Percentiles rank a stretch among this genome's conserved stretches.
Conservation (phyloP, 768 basidiomycete species). For the Collybia mongolica region DNA sequence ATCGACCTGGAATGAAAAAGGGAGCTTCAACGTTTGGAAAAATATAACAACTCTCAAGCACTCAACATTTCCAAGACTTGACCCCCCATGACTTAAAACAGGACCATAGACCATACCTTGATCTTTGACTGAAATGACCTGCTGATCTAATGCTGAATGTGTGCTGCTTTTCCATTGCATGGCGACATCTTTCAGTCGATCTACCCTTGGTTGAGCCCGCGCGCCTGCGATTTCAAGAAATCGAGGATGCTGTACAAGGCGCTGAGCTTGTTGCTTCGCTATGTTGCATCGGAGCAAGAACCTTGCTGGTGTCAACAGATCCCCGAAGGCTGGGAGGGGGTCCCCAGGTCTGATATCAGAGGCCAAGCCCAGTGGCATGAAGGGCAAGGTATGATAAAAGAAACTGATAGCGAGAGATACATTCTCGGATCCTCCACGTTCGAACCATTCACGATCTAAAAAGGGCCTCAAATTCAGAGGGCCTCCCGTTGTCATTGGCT, state of each 20-base stretch:
- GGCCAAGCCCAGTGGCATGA: conserved; percentile 39
- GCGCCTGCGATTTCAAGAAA: conserved; percentile 39
- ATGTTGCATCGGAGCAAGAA: conserved; percentile 43
- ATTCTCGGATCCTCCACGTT: conserved; percentile 41
- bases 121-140: conserved; percentile 9
- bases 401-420: conserved; percentile 42
- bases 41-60: background rate
- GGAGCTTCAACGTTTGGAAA: background rate
- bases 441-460: conserved; percentile 46
- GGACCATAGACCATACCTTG: conserved; percentile 5
- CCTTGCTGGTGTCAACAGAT: conserved; percentile 43
- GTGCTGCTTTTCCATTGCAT: conserved; percentile 17
- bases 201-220: conserved; percentile 20
- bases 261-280: conserved; percentile 33
- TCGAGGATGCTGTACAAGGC: conserved; percentile 41
- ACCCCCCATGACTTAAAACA: conserved; percentile 14
- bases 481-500: conserved; percentile 48
- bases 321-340: conserved; percentile 35
- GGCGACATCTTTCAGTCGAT: conserved; percentile 20
- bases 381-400: conserved; percentile 41
- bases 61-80: conserved; percentile 36
- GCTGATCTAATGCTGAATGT: conserved; percentile 3
- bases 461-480: conserved; percentile 52
- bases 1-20: conserved; percentile 26
- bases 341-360: conserved; percentile 29